Base-by-base conservation (phyloP, 2,329 filamentous ascomycete genomes). In the Paraconiothyrium brasiliense region DNA sequence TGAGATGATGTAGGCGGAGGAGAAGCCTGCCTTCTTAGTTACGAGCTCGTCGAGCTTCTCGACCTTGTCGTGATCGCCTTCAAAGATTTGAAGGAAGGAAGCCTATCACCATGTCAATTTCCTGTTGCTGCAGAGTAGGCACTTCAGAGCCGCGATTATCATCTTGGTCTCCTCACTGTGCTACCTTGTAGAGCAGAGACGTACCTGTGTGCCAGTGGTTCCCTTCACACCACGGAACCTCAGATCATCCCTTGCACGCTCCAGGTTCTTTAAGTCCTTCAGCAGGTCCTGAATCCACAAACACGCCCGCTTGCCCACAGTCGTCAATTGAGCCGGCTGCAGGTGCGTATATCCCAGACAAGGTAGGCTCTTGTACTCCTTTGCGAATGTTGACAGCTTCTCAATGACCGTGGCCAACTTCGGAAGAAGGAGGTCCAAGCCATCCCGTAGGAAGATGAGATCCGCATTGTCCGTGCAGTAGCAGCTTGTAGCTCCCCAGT, bases 341-440 rank as follows among this genome's bases (percentile, higher is more conserved):
- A 88, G 84, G 78, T 94, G 91, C 8, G 92, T 96, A 80, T 90
- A 95, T 8, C 87, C 90, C 4, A 95, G 85, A 30, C 89, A 90
- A 2, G 92, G 90, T 67, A 90, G 80, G 60, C 86, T 84, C 80
- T 93, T 93, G 83, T 89, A 89, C 75, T 93, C 76, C 62, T 89
- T 76, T 5, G 93, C 90, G 76, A 97, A 95, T 35, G 84, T 77
- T 27, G 86, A 84, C 32, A 97, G 84, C 78, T 93, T 93, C 64
- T 87, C 81, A 67, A 97, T 90, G 58, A 93, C 90, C 69, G 89
- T 92, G 56, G 92, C 92, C 7, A 97, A 80, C 79, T 94, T 96
- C 39, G 88, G 88, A 9, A 91, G 82, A 4, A 97, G 77, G n/a
- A 97, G 80, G 68, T 94, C 87, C 59, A 97, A 81, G 6, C 87